These are phyloP conservation scores for Sarcodon aspratus DNA, from an alignment of 768 basidiomycete species.

Conservation along the genomic window DNA sequence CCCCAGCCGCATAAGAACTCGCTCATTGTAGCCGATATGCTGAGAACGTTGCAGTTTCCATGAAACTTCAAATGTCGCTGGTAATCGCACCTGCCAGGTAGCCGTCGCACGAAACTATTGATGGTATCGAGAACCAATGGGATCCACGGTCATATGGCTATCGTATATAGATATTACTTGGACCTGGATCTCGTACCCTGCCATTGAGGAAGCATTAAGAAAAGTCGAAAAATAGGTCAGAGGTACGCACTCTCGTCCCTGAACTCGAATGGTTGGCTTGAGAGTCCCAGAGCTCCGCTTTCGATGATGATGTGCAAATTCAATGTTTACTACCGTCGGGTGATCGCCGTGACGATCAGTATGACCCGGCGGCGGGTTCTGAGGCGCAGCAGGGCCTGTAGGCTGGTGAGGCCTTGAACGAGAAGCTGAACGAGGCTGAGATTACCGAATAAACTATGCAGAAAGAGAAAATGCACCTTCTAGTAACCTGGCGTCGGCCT, in stretches of 20 bases:
- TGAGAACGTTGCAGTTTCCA: no score
- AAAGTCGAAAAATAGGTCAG: background rate
- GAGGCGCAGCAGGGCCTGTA: slow-evolving; percentile 9
- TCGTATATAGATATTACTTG: background rate
- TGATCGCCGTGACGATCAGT: slow-evolving; percentile 3
- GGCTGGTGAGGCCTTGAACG: background rate
- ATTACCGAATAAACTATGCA: background rate
- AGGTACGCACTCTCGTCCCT: slow-evolving; percentile 19
- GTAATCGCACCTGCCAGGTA: no score
- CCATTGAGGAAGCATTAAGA: background rate
- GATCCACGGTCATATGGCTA: background rate
- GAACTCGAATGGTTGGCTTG: slow-evolving; percentile 24
- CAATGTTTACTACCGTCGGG: slow-evolving; percentile 14
- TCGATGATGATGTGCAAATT: slow-evolving; percentile 13
- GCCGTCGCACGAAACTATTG: no score
- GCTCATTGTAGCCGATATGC: no score
- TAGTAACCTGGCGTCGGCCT: slow-evolving; percentile 59
- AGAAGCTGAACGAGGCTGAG: background rate
- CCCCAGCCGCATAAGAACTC: no score
- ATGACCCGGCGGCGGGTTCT: background rate
- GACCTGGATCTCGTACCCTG: background rate
- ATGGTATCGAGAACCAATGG: no score
- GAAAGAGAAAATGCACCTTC: slow-evolving; percentile 36
- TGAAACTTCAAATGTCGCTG: no score
- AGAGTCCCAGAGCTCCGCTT: slow-evolving; percentile 20